A percentile compares a stretch with the other conserved stretches of the same genome.
Conservation (phyloP, 2,329 filamentous ascomycete species). For the Chrysoporthe austroafricana region DNA sequence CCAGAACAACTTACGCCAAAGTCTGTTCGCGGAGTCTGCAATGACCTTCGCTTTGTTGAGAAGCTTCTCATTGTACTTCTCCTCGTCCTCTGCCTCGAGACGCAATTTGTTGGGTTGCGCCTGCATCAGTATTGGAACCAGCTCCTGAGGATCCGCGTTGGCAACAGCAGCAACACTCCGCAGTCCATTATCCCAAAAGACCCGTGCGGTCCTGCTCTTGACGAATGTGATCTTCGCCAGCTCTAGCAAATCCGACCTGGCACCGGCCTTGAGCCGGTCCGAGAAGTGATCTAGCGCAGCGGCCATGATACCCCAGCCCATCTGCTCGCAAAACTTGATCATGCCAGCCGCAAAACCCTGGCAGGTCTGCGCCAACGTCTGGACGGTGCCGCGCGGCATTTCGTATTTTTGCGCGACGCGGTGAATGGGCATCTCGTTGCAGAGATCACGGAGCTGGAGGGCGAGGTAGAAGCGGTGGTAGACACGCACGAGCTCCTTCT, state of each 20-base stretch:
- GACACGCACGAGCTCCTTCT: slow-evolving; percentile 64
- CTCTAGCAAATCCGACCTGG: slow-evolving; percentile 70
- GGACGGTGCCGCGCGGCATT: slow-evolving; percentile 70
- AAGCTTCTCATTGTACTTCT: slow-evolving; percentile 67
- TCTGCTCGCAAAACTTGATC: slow-evolving; percentile 77
- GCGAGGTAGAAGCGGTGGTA: slow-evolving; percentile 76
- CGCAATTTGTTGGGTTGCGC: slow-evolving; percentile 69
- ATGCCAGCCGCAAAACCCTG: slow-evolving; percentile 80
- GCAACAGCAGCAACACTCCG: slow-evolving; percentile 69
- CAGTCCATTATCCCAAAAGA: slow-evolving; percentile 79
- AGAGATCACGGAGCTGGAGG: slow-evolving; percentile 77
- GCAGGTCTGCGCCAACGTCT: slow-evolving; percentile 74
- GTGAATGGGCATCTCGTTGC: slow-evolving; percentile 75
- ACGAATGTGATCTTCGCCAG: slow-evolving; percentile 74
- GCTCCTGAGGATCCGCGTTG: slow-evolving; percentile 68
- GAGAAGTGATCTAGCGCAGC: slow-evolving; percentile 76
- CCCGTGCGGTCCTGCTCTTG: slow-evolving; percentile 73
- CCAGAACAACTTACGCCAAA: slow-evolving; percentile 62
- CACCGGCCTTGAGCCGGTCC: slow-evolving; percentile 73
- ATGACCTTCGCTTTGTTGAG: slow-evolving; percentile 70
- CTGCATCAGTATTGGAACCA: slow-evolving; percentile 75
- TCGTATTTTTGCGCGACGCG: slow-evolving; percentile 72
- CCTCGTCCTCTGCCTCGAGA: slow-evolving; percentile 58
- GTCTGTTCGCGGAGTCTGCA: slow-evolving; percentile 66
- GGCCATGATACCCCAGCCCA: slow-evolving; percentile 75